Base-by-base conservation (phyloP, 306 rosid species). In the Cicer judaicum region DNA sequence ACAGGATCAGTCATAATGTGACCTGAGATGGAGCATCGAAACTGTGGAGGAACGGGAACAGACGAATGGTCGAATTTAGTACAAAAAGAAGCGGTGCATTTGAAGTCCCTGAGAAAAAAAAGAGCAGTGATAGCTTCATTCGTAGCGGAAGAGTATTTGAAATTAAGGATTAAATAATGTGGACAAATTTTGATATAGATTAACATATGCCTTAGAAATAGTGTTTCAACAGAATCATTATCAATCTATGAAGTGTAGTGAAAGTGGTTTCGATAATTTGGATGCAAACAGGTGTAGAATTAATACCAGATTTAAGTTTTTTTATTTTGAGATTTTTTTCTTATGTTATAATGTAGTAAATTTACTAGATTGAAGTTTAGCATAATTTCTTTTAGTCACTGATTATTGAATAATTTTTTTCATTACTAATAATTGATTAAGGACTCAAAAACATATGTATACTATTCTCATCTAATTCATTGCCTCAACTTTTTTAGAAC, bases 1-100 rank as follows among this genome's bases (percentile, higher is more conserved):
- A 92, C 95, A 72, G 96, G 98, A 63, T 92, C 96, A 6, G 29
- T 70, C 96, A 90, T 92, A 72, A 92, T 11, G 39, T 10, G 72
- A 44, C 82, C 60, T 81, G 86, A 64, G 76, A 92, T 87, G 56
- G 98, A 94, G 50, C 98, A 92, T 21, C 84, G 87, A 60, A 90
- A 92, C 46, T 79, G 73, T 2, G 87, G 68, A 59, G 96, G 98
- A 55, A 80, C 57, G 39, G 34, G 13, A 11, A 55, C 10, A 59
- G 65, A 59, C 12, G 34, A 73, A 8, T 77, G 62, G 12, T 79
- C 80, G 2, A 82, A 60, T 34, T 69, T 75, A 21, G 68, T 46
- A 5, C 80, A 72, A 40, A 59, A 64, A 7, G 87, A 56, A 36
- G 24, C 10, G 9, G 9, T 44, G 5, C 38, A 63, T 60, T 83